These are phyloP conservation scores for Citrullus amarus DNA, from an alignment of 306 rosid genomes.

Conservation along the genomic window DNA sequence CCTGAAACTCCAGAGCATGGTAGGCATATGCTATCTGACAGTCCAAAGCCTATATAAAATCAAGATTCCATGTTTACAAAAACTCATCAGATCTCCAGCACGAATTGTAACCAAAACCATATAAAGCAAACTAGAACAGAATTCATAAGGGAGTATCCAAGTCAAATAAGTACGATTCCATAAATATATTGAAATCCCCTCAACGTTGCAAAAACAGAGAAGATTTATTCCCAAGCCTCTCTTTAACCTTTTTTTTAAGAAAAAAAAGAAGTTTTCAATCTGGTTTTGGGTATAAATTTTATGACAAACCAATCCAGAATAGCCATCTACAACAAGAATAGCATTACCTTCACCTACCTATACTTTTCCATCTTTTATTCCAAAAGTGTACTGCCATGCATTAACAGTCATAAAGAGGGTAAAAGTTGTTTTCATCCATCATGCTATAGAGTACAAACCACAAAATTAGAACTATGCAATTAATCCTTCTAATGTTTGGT, in stretches of 20 bases:
- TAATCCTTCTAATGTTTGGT: too few relatives aligned
- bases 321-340: not conserved
- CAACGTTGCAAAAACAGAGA: not conserved
- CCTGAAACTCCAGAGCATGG: constrained; percentile 49
- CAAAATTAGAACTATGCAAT: not conserved
- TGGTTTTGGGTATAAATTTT: not conserved
- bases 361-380: not conserved
- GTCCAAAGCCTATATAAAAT: constrained; percentile 44
- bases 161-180: not conserved
- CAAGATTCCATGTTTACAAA: constrained; percentile 14
- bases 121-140: not conserved
- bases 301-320: not conserved
- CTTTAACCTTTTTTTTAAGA: not conserved
- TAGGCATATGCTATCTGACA: constrained; percentile 48
- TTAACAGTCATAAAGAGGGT: not conserved
- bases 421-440: not conserved
- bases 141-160: not conserved
- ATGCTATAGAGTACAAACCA: not conserved
- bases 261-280: not conserved
- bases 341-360: not conserved
- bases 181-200: not conserved
- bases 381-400: not conserved
- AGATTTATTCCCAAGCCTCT: not conserved
- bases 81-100: not conserved
- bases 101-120: not conserved